Conservation (phyloP, 78 protist genomes). For the Dictyostelium capitatum region DNA sequence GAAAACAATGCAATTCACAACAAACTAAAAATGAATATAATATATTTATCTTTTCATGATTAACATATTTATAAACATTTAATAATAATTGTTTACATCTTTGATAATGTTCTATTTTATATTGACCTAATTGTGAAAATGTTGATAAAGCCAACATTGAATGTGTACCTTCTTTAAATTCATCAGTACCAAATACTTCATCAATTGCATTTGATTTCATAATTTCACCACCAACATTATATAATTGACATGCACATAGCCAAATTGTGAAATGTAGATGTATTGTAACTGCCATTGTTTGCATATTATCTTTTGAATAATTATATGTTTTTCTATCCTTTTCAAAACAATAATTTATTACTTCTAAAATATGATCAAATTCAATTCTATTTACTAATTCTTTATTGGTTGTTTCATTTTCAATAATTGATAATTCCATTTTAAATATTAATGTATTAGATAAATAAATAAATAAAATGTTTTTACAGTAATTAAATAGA, state of each 20-base stretch:
- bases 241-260: neutral
- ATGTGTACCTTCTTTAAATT: neutral
- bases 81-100: neutral
- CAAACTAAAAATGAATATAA: constrained; percentile 6
- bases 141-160: neutral
- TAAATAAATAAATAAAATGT: no score
- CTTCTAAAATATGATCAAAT: no score
- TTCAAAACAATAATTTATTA: no score
- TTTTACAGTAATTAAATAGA: no score
- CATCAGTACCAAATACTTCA: neutral
- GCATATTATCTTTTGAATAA: neutral
- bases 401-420: no score
- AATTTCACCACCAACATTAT: neutral
- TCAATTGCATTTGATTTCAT: constrained; percentile 4
- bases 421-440: no score
- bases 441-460: no score
- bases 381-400: no score
- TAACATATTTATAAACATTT: neutral
- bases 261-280: constrained; percentile 27
- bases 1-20: neutral
- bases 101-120: constrained; percentile 13
- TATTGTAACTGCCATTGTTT: constrained; percentile 13
- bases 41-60: neutral
- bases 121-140: neutral
- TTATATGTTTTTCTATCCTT: neutral